Conservation (phyloP, 2,329 filamentous ascomycete genomes). For the Claviceps monticola region DNA sequence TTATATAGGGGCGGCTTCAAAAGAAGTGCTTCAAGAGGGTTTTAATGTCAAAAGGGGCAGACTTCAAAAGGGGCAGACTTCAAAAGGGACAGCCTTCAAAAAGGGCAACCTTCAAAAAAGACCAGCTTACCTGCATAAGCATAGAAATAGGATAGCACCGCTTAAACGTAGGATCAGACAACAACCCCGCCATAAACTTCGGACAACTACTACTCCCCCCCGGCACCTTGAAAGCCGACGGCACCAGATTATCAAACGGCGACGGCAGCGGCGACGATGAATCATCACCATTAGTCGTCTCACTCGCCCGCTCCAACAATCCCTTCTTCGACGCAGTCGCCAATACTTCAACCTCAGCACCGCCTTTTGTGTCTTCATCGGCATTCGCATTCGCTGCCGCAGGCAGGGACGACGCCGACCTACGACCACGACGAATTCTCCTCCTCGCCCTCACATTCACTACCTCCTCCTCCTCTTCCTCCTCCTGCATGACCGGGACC, state of each 20-base stretch:
- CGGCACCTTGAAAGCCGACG: slow-evolving; percentile 44
- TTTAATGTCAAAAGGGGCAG: neutral
- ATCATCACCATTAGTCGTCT: neutral
- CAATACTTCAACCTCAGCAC: neutral
- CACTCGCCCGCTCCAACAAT: neutral
- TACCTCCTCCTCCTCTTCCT: no score
- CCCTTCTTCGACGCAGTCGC: neutral
- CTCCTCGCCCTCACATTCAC: no score
- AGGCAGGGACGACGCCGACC: no score
- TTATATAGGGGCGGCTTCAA: neutral
- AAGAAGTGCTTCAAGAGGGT: neutral
- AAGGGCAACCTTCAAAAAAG: neutral
- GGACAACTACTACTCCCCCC: slow-evolving; percentile 42
- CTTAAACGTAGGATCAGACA: slow-evolving; percentile 52
- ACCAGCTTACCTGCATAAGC: slow-evolving; percentile 51
- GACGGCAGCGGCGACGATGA: slow-evolving; percentile 34
- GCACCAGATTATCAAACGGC: slow-evolving; percentile 53
- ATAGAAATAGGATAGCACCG: slow-evolving; percentile 74
- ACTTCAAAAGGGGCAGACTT: neutral
- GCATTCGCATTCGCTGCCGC: neutral
- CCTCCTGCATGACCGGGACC: no score
- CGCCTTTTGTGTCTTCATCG: no score
- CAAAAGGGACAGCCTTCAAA: neutral
- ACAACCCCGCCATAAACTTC: slow-evolving; percentile 52
- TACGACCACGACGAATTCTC: no score